Base-by-base conservation (phyloP, 495 filamentous ascomycete genomes). In the Annulohypoxylon moriforme region DNA sequence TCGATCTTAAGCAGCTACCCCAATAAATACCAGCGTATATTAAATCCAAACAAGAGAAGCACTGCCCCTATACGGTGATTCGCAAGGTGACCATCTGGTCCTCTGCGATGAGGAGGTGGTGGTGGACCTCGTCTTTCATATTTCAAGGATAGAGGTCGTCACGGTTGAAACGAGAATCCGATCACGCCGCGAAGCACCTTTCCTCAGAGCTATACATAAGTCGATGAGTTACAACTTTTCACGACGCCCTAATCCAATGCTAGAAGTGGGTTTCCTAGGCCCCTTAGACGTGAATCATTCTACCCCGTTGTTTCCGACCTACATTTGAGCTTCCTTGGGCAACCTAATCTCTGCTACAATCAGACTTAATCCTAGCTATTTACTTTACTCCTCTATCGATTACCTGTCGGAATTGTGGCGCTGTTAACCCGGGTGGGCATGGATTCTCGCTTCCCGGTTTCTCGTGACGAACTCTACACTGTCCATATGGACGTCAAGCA, bases 401-500 rank as follows among this genome's bases (percentile, higher is more conserved):
- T 57, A 11, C 53, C 11, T 29, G 24, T 29, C n/a, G 47, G 69
- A 40, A 64, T 65, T 57, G 58, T 72, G 27, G 73, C 34, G 60
- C 46, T 50, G 13, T 65, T 52, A 60, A 52, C 38, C 57, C 71
- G 60, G 72, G 36, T 76, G 79, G 86, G 85, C 58, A 88, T 88
- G 86, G 86, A 88, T 84, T 76, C 83, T 64, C 84, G 85, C 71
- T 86, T 85, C 68, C 36, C 80, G 14, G 80, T 81, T 57, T 80
- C 83, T 62, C 82, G 82, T 73, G 91, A 92, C 84, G 94, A 97
- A 80, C 84, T 95, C 64, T 95, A 93, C 87, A 90, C 90, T 82
- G 85, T 97, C 65, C 91, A 95, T 77, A 92, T 93, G 83, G 93
- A 97, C 73, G 85, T 98, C 82, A 93, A 90, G 80, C 90, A 92